Evolutionary conservation across 331 rosid genomes (phyloP).

Genomic region (Acacia concinna): DNA sequence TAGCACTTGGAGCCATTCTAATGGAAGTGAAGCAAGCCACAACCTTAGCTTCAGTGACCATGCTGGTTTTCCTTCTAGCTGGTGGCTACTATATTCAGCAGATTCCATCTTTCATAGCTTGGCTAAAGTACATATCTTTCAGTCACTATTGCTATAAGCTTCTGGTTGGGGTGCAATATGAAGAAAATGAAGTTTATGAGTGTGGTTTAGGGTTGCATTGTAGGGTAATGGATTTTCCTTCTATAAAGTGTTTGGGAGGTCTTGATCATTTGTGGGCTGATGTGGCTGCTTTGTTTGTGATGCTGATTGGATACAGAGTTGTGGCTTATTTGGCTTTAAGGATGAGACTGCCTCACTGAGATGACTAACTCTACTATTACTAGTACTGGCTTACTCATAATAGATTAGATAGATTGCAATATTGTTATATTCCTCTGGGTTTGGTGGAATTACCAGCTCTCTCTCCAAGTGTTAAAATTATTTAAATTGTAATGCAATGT

Average conservation of each 20-base stretch:
- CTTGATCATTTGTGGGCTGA: conserved; percentile 62
- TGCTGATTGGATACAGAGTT: conserved; percentile 84
- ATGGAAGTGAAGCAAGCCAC: conserved; percentile 92
- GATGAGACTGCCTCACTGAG: conserved; percentile 59
- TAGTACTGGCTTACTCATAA: not conserved
- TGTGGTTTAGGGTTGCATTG: conserved; percentile 60
- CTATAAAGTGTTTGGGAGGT: conserved; percentile 53
- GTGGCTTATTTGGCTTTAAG: conserved; percentile 81
- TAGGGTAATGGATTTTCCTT: conserved; percentile 64
- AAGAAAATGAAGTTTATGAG: conserved; percentile 54
- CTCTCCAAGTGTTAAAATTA: conserved; percentile 32
- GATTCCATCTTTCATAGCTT: conserved; percentile 77
- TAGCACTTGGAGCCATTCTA: conserved; percentile 89
- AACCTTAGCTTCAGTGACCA: conserved; percentile 87
- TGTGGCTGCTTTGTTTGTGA: conserved; percentile 73
- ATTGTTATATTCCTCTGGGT: conserved; percentile 25
- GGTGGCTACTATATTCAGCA: conserved; percentile 94
- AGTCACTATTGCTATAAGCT: conserved; percentile 88
- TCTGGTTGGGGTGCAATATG: conserved; percentile 76
- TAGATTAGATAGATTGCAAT: conserved; percentile 25
- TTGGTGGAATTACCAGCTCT: conserved; percentile 23
- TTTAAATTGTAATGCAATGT: conserved; percentile 32
- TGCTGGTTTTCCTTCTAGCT: conserved; percentile 78
- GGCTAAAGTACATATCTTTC: conserved; percentile 85
- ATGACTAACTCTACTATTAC: conserved; percentile 23